These are phyloP conservation scores for Hygrocybe coccinea DNA, from an alignment of 768 basidiomycete species.

Conservation along the genomic window DNA sequence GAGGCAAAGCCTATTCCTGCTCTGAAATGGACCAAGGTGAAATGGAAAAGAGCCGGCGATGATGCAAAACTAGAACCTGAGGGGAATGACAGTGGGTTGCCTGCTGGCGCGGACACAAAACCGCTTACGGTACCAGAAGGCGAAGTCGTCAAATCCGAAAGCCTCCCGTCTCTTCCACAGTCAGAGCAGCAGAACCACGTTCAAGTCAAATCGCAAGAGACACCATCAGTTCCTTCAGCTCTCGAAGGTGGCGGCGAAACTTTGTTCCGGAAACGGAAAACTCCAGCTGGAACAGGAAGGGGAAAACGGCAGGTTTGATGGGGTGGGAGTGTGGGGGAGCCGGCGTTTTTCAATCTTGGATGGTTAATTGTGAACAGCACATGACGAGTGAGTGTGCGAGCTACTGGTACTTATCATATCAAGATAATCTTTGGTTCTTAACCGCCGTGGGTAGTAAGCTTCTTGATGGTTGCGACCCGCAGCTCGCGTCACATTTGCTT, in stretches of 20 bases:
- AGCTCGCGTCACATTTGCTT: no score
- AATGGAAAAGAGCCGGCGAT: constrained; percentile 30
- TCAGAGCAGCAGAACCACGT: not conserved
- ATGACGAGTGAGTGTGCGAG: no score
- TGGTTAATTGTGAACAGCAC: no score
- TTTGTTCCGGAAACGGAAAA: constrained; percentile 6
- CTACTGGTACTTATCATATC: no score
- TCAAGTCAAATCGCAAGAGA: not conserved
- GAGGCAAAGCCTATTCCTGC: constrained; percentile 9
- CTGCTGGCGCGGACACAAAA: not conserved
- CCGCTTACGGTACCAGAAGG: not conserved
- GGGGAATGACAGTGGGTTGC: constrained; percentile 16
- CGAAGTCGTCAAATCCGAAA: not conserved
- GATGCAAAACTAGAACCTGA: constrained; percentile 16
- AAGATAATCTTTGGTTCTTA: no score
- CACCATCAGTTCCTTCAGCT: not conserved
- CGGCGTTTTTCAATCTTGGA: not conserved
- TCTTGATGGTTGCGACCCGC: no score
- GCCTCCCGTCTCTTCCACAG: not conserved
- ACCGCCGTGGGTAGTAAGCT: no score
- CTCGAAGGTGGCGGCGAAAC: not conserved
- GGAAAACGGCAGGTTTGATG: constrained; percentile 4
- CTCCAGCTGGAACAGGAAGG: not conserved
- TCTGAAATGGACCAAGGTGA: constrained; percentile 34
- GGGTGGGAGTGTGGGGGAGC: not conserved